Evolutionary conservation across 2,329 filamentous ascomycete species (phyloP), one percentile per base, ranked within the genome.

Genomic region (Nothopassalora personata): DNA sequence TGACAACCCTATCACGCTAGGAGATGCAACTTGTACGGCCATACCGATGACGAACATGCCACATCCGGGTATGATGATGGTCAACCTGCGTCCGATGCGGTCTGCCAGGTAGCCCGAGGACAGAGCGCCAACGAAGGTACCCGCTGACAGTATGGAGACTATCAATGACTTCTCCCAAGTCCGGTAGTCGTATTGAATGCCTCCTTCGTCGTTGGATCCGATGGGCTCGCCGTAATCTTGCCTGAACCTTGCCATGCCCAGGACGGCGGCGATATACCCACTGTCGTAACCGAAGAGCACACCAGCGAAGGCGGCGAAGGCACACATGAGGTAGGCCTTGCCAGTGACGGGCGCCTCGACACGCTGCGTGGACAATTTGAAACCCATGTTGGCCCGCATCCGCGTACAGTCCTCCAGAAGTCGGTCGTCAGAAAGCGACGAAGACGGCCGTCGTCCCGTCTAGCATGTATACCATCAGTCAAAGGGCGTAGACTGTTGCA

Each of bases 41-140:
- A 81, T 79, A 69, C 80, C 80, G 56, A 78, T 57, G 33, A 67
- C 79, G 76, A 90, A 90, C 60, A 91, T 80, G 64, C 77, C 76
- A 57, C 80, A 83, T 1, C 86, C 71, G 82, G 27, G 78, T 27
- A 63, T 68, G 59, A 90, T 84, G 60, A 91, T 80, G 43, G 80
- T 86, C 34, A 79, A 71, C 19, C 86, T 84, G 66, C 88, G 85
- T 61, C 88, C 88, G 45, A 90, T 80, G 57, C 72, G 75, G 67
- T 91, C 88, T 27, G 83, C 85, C 45, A 90, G 67, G 55, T 85
- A 79, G 9, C 76, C 78, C 59, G 76, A 75, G 33, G 77, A 54
- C 19, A 91, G 79, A 13, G 88, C 83, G 45, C 89, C 89, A 64
- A 91, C 86, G 75, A 91, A 91, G 33, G 88, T 91, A 58, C 88